Evolutionary conservation across 495 filamentous ascomycete genomes (phyloP), one percentile per base, ranked within the genome.

Genomic region (Haplographium delicatum): DNA sequence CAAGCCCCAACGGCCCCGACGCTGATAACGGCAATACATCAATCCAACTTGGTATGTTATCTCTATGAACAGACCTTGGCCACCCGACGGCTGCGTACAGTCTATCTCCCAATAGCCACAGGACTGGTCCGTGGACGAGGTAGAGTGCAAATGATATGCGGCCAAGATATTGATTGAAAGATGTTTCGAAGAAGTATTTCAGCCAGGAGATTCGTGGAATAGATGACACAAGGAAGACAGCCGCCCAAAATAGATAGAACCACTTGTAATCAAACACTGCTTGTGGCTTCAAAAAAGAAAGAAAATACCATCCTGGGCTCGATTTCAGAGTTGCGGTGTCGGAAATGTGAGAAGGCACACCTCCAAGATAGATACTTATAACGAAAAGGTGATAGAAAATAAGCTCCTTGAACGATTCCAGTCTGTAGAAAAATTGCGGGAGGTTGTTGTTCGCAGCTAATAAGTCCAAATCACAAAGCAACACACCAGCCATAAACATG

Each of bases 91-190:
- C 73, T 3, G 70, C 68, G 59, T 82, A 82, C 3, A 73, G 13
- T 25, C 69, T 54, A 49, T 72, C 67, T 20, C 70, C 74, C 20
- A 80, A 53, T 0, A 65, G 68, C 45, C 75, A 70, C 1, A 79
- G 63, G 13, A 83, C 70, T 11, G 73, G 72, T 2, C 73, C 75
- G 44, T 79, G 78, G 15, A 57, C 72, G 34, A 81, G 70, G 42
- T 79, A 80, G 41, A 81, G 70, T 5, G 71, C 66, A 59, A 67
- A 81, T 5, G 72, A 74, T 47, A 82, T 74, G 26, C 75, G 69
- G 37, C 81, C 81, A 8, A 80, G 70, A 58, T 84, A 84, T 57
- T 82, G 81, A 24, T 75, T 75, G 0, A 83, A 44, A 0, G 67
- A 60, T 35, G 72, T 71, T 37, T 74, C 73, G 59, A 84, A 80